Evolutionary conservation across 305 asterid species (phyloP).

Genomic region (Fraxinus sp.): DNA sequence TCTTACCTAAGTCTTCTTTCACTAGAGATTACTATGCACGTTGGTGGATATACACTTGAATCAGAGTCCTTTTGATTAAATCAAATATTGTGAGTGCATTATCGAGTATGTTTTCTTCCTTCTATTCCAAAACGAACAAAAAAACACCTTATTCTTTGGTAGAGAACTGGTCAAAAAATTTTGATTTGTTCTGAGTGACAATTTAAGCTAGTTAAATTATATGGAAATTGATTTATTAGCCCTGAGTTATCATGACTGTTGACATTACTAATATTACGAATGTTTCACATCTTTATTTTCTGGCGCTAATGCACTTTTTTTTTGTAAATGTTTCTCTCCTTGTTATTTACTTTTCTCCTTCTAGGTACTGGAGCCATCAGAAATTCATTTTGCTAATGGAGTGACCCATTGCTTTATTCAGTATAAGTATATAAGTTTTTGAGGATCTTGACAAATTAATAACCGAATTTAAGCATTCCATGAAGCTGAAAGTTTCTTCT

Average conservation of each 20-base stretch:
- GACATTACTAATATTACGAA: neutral
- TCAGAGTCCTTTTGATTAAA: neutral
- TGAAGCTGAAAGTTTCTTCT: slow-evolving; percentile 77
- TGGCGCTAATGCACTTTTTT: slow-evolving; percentile 9
- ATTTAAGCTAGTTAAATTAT: neutral
- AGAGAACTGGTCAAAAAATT: neutral
- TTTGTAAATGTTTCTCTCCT: slow-evolving; percentile 5
- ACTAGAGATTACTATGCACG: neutral
- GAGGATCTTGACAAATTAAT: slow-evolving; percentile 5
- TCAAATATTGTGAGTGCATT: neutral
- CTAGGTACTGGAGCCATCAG: slow-evolving; percentile 24
- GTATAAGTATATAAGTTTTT: slow-evolving; percentile 14
- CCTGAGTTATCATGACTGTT: slow-evolving; percentile 11
- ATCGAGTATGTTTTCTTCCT: neutral
- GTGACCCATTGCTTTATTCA: neutral
- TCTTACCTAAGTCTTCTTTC: neutral
- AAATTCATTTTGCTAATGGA: slow-evolving; percentile 7
- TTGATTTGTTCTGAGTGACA: neutral
- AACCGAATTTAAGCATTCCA: slow-evolving; percentile 29
- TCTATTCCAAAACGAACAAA: neutral
- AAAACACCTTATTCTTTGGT: neutral
- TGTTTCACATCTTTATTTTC: slow-evolving; percentile 1
- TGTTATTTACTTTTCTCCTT: slow-evolving; percentile 8
- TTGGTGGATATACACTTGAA: neutral
- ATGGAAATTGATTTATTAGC: neutral